Base-by-base conservation (phyloP, 2,329 filamentous ascomycete species). In the Hypoxylon sp. region DNA sequence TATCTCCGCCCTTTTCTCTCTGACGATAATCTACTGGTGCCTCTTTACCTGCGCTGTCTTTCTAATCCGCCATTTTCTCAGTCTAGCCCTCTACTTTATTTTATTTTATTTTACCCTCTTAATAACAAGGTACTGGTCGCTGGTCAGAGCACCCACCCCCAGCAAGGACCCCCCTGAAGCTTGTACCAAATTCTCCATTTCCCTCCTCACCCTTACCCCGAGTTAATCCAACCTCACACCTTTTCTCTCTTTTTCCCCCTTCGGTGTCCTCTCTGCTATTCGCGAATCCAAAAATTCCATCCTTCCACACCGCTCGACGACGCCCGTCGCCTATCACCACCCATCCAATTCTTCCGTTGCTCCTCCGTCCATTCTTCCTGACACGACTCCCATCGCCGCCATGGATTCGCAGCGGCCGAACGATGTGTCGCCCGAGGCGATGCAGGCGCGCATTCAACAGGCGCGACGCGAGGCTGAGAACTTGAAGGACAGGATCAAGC, bases 401-500 rank as follows among this genome's bases (percentile, higher is more conserved):
- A 84, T 84, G 81, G 82, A 83, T 66, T 74, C 75, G 59, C 77
- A 80, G 73, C 76, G 78, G 71, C 71, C 75, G 66, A 83, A 77
- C 73, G 84, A 87, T 70, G 82, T 87, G 66, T 86, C 83, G 69
- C 83, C 83, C 62, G 84, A 87, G 78, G 82, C 83, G 74, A 96
- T 97, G 86, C 93, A 97, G 82, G 89, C 92, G 77, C 89, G 89
- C 76, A 93, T 94, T 68, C 89, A 91, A 70, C 87, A 90, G 69
- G 93, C 94, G 73, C 87, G 94, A 75, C 90, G 94, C 80, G 94
- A 99, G 82, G 94, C 94, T 67, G 94, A 97, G 81, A 92, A 90
- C 44, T 80, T 97, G 66, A 97, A 97, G 82, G 93, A 97, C 74
- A 88, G 90, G 75, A 97, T 97, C 85, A 97, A 97, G 88, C 87